Evolutionary conservation across 805 yeast species (phyloP).

Genomic region (Metschnikowia henanensis): DNA sequence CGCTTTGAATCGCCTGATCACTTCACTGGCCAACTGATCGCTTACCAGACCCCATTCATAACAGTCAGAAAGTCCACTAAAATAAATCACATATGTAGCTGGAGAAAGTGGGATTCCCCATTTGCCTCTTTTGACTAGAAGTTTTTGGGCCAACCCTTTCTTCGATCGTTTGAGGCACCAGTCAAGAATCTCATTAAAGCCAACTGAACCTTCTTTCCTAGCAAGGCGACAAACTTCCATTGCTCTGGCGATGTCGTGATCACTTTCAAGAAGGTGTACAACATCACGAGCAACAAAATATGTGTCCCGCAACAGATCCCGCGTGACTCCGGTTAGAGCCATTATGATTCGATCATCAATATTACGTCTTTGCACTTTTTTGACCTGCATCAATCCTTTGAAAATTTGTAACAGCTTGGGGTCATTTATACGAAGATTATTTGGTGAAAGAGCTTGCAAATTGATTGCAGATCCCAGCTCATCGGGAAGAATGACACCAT

Average conservation of each 20-base stretch:
- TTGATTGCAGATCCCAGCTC: constrained; percentile 25
- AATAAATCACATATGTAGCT: constrained; percentile 36
- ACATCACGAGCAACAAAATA: constrained; percentile 55
- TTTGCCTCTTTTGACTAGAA: constrained; percentile 56
- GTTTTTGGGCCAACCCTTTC: constrained; percentile 48
- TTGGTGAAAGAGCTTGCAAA: constrained; percentile 23
- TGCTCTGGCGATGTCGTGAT: constrained; percentile 52
- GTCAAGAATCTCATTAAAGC: constrained; percentile 60
- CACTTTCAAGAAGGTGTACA: constrained; percentile 48
- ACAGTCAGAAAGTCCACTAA: constrained; percentile 35
- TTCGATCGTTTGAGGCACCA: constrained; percentile 46
- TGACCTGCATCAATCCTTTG: constrained; percentile 28
- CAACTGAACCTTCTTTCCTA: constrained; percentile 51
- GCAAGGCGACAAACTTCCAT: constrained; percentile 49
- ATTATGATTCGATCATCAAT: constrained; percentile 50
- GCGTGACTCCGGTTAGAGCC: constrained; percentile 58
- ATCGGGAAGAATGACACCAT: constrained; percentile 25
- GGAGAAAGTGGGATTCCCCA: constrained; percentile 58
- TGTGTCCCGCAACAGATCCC: constrained; percentile 58
- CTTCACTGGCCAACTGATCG: constrained; percentile 19
- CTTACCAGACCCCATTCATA: constrained; percentile 34
- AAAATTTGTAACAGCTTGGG: constrained; percentile 27
- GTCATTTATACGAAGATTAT: constrained; percentile 24
- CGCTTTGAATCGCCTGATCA: constrained; percentile 23
- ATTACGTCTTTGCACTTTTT: constrained; percentile 20